Base-by-base conservation (phyloP, 2,329 filamentous ascomycete genomes). In the Neospermospora avenae region DNA sequence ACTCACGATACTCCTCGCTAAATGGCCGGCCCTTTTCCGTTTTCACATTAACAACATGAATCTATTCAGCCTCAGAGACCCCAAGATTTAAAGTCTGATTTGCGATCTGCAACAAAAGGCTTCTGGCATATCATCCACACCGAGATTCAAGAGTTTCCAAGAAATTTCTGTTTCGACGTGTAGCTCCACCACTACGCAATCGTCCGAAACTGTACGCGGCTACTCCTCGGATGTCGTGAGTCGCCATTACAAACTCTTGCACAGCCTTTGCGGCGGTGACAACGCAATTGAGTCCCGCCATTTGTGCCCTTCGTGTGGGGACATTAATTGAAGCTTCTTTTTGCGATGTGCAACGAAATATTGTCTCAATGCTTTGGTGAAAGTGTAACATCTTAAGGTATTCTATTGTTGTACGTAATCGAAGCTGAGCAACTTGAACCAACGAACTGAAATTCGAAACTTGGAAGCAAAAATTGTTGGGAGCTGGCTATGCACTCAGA, bases 311-410 rank as follows among this genome's bases (percentile, higher is more conserved):
- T 6, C 6, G 2, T 8, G 39, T 18, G 3, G 39, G n/a, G 18
- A 4, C 5, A 18, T 20, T 16, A 11, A 20, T 4, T 4, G n/a
- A 42, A n/a, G 39, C 8, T 42, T 42, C 18, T 42, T 42, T 37
- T 10, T 81, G 83, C 2, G 82, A 81, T n/a, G 83, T 37, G 35
- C 16, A 54, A 25, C 35, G 18, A 22, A 41, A 14, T 16, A 4
- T 54, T 28, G 28, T 31, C 11, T 31, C 6, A 10, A 31, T 31
- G 28, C 6, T 8, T 20, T 20, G 39, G 39, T 42, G 39, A 18
- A n/a, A n/a, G n/a, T n/a, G n/a, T n/a, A n/a, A n/a, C n/a, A n/a
- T n/a, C n/a, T n/a, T n/a, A n/a, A n/a, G n/a, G n/a, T n/a, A n/a
- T n/a, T n/a, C n/a, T n/a, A n/a, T n/a, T n/a, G n/a, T n/a, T n/a